Evolutionary conservation across 2,329 filamentous ascomycete species (phyloP).

Genomic region (Talaromyces albobiverticillius): DNA sequence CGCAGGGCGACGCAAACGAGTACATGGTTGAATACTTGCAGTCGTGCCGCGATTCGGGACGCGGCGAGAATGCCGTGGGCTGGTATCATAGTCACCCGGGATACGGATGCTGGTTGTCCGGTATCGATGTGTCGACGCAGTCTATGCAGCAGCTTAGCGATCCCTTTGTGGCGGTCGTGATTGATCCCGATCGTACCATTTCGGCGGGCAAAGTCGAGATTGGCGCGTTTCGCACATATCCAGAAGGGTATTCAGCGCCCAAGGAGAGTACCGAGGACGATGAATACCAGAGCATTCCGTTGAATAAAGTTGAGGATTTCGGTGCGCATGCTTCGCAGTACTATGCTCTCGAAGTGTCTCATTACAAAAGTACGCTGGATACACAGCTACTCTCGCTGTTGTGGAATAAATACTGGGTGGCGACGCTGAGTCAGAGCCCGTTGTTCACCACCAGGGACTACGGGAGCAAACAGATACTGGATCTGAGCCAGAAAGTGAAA

Average conservation of each 20-base stretch:
- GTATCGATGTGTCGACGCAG: slow-evolving; percentile 92
- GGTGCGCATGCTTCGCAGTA: slow-evolving; percentile 88
- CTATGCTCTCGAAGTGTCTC: slow-evolving; percentile 85
- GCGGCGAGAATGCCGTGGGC: slow-evolving; percentile 88
- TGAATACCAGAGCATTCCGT: slow-evolving; percentile 62
- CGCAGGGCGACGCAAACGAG: slow-evolving; percentile 92
- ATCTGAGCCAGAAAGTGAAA: slow-evolving; percentile 78
- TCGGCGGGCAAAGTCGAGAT: slow-evolving; percentile 95
- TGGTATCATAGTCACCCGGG: slow-evolving; percentile 99
- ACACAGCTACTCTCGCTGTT: slow-evolving; percentile 79
- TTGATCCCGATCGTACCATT: slow-evolving; percentile 94
- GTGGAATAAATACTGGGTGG: slow-evolving; percentile 97
- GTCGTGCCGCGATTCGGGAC: slow-evolving; percentile 69
- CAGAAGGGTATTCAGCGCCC: slow-evolving; percentile 65
- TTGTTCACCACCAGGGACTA: slow-evolving; percentile 91
- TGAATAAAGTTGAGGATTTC: slow-evolving; percentile 94
- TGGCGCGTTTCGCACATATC: slow-evolving; percentile 90
- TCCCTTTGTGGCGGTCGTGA: slow-evolving; percentile 91
- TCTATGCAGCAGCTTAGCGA: slow-evolving; percentile 84
- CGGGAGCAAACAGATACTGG: slow-evolving; percentile 84
- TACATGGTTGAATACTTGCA: slow-evolving; percentile 88
- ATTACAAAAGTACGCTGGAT: slow-evolving; percentile 93
- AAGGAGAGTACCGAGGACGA: slow-evolving; percentile 46
- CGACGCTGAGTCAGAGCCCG: slow-evolving; percentile 87
- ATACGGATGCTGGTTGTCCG: slow-evolving; percentile 96